A percentile compares a stretch with the other conserved stretches of the same genome.
phyloP scores from a whole-genome alignment of 2,329 filamentous ascomycete species.

The Hypoxylon sp. region DNA sequence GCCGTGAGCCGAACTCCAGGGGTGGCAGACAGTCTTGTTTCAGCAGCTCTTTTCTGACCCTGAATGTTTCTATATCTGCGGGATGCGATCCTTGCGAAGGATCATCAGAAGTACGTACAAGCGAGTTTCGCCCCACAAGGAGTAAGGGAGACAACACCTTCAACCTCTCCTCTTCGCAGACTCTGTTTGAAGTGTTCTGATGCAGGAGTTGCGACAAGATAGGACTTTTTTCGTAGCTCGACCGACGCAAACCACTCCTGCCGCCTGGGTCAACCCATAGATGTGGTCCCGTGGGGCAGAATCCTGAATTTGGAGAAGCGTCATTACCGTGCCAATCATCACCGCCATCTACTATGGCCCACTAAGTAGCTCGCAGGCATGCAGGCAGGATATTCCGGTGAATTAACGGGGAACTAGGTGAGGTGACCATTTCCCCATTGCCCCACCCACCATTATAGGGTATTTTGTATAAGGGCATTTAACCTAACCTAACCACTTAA shows the following conservation, averaged over 20 bases:
- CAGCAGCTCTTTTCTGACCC: constrained; percentile 19
- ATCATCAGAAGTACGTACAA: not conserved
- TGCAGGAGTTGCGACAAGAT: constrained; percentile 5
- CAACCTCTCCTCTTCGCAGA: constrained; percentile 1
- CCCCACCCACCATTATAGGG: no score
- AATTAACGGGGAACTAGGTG: no score
- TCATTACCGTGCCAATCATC: constrained; percentile 32
- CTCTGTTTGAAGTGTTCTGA: constrained; percentile 4
- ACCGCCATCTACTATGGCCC: not conserved
- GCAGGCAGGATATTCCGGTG: constrained; percentile 6
- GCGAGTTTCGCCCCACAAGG: constrained; percentile 1
- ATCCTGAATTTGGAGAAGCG: constrained; percentile 20
- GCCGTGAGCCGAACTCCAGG: constrained; percentile 24
- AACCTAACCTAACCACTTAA: no score
- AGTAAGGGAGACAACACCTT: constrained; percentile 17
- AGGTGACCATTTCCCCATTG: no score
- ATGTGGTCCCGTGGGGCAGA: constrained; percentile 39
- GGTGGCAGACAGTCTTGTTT: constrained; percentile 28
- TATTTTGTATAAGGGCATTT: no score
- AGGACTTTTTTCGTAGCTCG: not conserved
- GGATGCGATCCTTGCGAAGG: constrained; percentile 15
- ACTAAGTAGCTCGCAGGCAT: not conserved
- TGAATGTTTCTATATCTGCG: constrained; percentile 29
- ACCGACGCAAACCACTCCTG: not conserved
- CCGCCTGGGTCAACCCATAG: constrained; percentile 21